Evolutionary conservation across 768 basidiomycete species (phyloP).

Genomic region (Boletellus ananas): DNA sequence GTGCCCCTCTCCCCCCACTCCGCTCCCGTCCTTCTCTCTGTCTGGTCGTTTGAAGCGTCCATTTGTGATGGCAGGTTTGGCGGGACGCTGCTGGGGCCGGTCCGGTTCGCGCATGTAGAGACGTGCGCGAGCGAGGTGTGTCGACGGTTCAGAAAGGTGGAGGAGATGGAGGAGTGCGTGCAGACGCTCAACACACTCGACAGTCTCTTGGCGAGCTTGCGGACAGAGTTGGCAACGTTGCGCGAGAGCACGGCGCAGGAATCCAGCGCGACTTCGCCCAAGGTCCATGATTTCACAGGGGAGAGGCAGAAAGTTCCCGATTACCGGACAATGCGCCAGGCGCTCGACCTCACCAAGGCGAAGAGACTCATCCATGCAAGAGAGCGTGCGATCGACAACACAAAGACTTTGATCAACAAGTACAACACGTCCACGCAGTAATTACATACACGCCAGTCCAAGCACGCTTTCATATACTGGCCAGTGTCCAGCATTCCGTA

Average conservation of each 20-base stretch:
- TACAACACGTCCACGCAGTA: conserved; percentile 6
- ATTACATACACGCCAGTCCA: neutral
- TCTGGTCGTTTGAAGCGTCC: neutral
- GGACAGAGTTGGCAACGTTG: conserved; percentile 36
- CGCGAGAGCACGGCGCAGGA: neutral
- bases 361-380: conserved; percentile 65
- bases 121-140: conserved; percentile 74
- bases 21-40: neutral
- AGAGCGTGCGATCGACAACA: conserved; percentile 62
- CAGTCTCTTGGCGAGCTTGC: conserved; percentile 53
- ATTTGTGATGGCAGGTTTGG: conserved; percentile 55
- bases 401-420: conserved; percentile 54
- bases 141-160: conserved; percentile 57
- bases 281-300: neutral
- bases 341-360: conserved; percentile 55
- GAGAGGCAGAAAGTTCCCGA: conserved; percentile 32
- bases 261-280: neutral
- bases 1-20: neutral
- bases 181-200: conserved; percentile 58
- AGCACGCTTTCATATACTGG: neutral
- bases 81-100: conserved; percentile 74
- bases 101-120: conserved; percentile 74
- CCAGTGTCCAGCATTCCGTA: too few species aligned
- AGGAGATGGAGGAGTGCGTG: conserved; percentile 64
- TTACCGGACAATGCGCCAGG: conserved; percentile 42